Evolutionary conservation across 768 basidiomycete genomes (phyloP), one percentile per base, ranked within the genome.

Genomic region (Rhizopogon salebrosus): DNA sequence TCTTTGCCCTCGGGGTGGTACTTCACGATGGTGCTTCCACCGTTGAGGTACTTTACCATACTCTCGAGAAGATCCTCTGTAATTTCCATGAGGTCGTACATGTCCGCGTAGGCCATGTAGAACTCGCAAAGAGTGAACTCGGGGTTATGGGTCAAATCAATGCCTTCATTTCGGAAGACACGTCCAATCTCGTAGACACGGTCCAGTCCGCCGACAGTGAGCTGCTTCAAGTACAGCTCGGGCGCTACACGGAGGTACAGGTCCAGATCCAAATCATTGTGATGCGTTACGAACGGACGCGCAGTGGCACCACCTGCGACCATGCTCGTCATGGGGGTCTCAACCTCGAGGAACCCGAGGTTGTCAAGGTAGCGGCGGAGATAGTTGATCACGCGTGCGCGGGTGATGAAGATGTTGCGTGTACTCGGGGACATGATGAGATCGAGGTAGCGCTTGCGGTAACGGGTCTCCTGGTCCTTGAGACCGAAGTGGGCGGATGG

Each of bases 91-190:
- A 98, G 54, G 65, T 98, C 97, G 74, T 92, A 88, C 94, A 95
- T 95, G 69, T 98, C 97, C 54, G 97, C 97, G 62, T 98, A 98
- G 27, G 97, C 95, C 95, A 99, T 98, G 67, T 98, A 99, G 73
- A 99, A 98, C 75, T 99, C 95, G 80, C 95, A 98, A 73, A 98
- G 95, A 5, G 92, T 91, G 75, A 98, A 98, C 70, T 99, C 97
- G 60, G 97, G 97, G 72, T 99, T 99, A 71, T 99, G 97, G 16
- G 97, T 99, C 59, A 99, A 75, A 73, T 99, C 97, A 64, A 99
- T 99, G 27, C 95, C 91, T 69, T 99, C 97, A 70, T 98, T 99
- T 42, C 97, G 79, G 81, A 98, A 99, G 11, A 98, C 94, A 38
- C 95, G 85, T 2, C 95, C 97, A 57, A 99, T 98, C 72, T 99